Evolutionary conservation across 495 filamentous ascomycete genomes (phyloP), one percentile per base, ranked within the genome.

Genomic region (Bacidia gigantensis): DNA sequence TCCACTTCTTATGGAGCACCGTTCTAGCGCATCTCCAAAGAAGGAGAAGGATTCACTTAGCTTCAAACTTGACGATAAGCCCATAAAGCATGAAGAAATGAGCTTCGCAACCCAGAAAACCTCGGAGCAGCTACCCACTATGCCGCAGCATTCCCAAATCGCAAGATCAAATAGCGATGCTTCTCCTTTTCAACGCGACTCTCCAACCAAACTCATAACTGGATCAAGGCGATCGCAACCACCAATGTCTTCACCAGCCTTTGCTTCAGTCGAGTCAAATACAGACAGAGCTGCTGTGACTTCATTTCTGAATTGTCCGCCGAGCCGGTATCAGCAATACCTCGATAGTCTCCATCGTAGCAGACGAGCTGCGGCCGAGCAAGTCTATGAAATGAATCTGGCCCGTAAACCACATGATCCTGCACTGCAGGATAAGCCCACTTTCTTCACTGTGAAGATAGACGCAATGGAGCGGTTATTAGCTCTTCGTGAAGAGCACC

Each of bases 151-250:
- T 21, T 29, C 24, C 24, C 38, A 56, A 25, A 11, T 14, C 2
- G 39, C 41, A 3, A 42, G 20, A 10, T 53, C 50, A 42, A 60
- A 56, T 14, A 61, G 49, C 41, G 56, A 49, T 46, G 59, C 54
- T 20, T 70, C 66, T 21, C 65, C 66, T 2, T 64, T 62, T 41
- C 64, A 68, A 39, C 40, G 43, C 22, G 63, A 67, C 39, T 67
- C 67, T 17, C 65, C 63, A 17, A 66, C 64, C 1, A 64, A 60
- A 39, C 14, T 64, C 3, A 12, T 38, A 20, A 24, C 32, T 20
- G 46, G 20, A 40, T 23, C 43, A 39, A 11, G 29, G 29, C 23
- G 3, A 22, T 25, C 23, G 11, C 46, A 47, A 38, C 45, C 12
- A 11, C 50, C 21, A 11, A 10, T 9, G 11, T 18, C 24, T 3